phyloP scores from a whole-genome alignment of 1,284 basidiomycete species.

The Puccinia novopanici region DNA sequence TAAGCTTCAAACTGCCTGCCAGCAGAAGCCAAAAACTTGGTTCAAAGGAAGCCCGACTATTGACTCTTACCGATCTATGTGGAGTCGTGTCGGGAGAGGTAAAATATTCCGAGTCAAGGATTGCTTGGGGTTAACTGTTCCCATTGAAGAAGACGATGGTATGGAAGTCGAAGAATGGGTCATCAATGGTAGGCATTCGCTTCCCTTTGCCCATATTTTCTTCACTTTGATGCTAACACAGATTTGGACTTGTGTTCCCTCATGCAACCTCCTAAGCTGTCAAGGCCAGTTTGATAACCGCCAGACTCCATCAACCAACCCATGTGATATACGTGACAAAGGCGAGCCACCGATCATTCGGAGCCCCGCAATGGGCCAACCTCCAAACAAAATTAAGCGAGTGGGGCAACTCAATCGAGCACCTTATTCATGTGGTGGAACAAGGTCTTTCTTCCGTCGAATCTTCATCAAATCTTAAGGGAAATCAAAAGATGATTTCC shows the following conservation, averaged over 20 bases:
- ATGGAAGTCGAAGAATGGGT: slow-evolving; percentile 51
- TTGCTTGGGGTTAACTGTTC: slow-evolving; percentile 20
- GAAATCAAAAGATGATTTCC: slow-evolving; percentile 25
- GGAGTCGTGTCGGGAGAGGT: slow-evolving; percentile 38
- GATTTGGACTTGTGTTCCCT: not conserved
- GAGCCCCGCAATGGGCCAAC: slow-evolving; percentile 18
- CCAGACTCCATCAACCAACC: slow-evolving; percentile 46
- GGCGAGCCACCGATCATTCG: slow-evolving; percentile 32
- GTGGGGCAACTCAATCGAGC: slow-evolving; percentile 43
- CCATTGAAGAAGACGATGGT: slow-evolving; percentile 44
- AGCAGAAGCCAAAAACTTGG: not conserved
- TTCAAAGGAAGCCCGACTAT: slow-evolving; percentile 48
- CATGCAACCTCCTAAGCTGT: slow-evolving; percentile 15
- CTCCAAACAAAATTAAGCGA: slow-evolving; percentile 22
- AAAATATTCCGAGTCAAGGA: slow-evolving; percentile 40
- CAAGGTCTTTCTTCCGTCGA: slow-evolving; percentile 37
- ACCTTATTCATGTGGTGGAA: slow-evolving; percentile 44
- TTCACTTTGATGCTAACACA: not conserved
- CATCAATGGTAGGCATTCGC: slow-evolving; percentile 35
- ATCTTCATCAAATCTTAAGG: slow-evolving; percentile 34
- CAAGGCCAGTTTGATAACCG: slow-evolving; percentile 45
- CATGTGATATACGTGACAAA: slow-evolving; percentile 44
- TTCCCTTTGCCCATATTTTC: not conserved
- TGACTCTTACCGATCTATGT: slow-evolving; percentile 44
- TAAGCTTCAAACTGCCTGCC: slow-evolving; percentile 15